Evolutionary conservation across 257 asterid species (phyloP), one percentile per base, ranked within the genome.

Genomic region (Nicotiana noctiflora): DNA sequence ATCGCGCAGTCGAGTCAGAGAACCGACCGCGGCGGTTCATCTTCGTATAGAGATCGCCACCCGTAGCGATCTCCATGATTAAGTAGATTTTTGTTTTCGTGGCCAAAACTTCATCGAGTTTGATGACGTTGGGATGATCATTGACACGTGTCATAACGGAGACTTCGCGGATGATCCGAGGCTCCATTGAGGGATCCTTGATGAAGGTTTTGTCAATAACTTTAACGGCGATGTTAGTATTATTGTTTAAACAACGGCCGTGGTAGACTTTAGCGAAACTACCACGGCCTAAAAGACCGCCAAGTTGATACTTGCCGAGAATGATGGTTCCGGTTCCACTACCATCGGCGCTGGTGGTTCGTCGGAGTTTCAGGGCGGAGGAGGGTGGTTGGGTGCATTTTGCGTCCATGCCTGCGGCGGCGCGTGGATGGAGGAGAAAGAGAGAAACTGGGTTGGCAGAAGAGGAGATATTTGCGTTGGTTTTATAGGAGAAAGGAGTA

Each of bases 261-360:
- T 87, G 91, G 87, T 93, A 93, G 1, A 94, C 98, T 52, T 94
- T 94, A 0, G 97, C 98, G 79, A 94, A 94, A 87, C 95, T 94
- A 56, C 98, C 98, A n/a, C 97, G 97, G 86, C 98, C 98, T 55
- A 93, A 88, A 12, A 92, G 86, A 81, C 86, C 91, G 82, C 91
- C 89, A 4, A 93, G 91, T 72, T 91, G 91, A 84, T 94, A 93
- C 32, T 88, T 92, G 0, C 92, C 94, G 52, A 92, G 98, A 49
- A 94, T 76, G 49, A 90, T 86, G 4, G 97, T 57, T 60, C 98
- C 93, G 53, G 27, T 19, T 37, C 76, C 56, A 40, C 91, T 92
- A 32, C 84, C 82, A 1, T 79, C 59, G 67, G 89, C 66, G 18
- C 91, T 85, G 60, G 88, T 60, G 82, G 93, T 87, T 75, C 95